These are phyloP conservation scores for Carex kokanica DNA, from an alignment of 176 grass and related monocot genomes.

Conservation along the genomic window DNA sequence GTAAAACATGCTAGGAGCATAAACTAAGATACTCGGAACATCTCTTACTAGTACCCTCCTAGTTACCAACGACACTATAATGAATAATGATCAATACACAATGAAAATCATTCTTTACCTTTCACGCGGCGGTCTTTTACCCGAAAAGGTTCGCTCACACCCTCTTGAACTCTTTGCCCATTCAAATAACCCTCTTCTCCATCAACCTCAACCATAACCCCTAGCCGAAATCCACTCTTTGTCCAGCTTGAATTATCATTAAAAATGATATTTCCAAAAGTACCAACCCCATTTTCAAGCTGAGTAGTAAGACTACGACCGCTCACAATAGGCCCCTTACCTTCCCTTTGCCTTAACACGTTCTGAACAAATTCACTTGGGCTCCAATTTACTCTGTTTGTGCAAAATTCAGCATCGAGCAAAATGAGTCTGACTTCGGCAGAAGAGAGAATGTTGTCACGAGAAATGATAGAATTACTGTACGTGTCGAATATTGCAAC, in stretches of 20 bases:
- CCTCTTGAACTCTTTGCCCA: neutral
- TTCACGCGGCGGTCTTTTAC: neutral
- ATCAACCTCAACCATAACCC: neutral
- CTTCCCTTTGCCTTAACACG: neutral
- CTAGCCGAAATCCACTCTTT: neutral
- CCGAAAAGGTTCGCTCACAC: neutral
- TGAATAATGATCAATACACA: neutral
- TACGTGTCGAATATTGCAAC: neutral
- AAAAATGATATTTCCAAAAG: neutral
- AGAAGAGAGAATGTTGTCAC: neutral
- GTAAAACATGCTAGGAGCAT: neutral
- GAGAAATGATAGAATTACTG: neutral
- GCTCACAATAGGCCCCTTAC: neutral
- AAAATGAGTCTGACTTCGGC: neutral
- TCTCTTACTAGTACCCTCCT: neutral
- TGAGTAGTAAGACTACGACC: too few relatives aligned
- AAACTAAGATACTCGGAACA: neutral
- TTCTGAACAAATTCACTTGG: neutral
- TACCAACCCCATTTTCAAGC: neutral
- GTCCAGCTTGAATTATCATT: conserved; percentile 14
- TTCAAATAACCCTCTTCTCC: neutral
- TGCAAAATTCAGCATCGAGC: neutral
- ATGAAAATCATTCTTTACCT: neutral
- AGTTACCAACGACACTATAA: neutral
- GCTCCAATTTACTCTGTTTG: neutral